Evolutionary conservation across 2,329 filamentous ascomycete genomes (phyloP).

Genomic region (Camillea tinctor): DNA sequence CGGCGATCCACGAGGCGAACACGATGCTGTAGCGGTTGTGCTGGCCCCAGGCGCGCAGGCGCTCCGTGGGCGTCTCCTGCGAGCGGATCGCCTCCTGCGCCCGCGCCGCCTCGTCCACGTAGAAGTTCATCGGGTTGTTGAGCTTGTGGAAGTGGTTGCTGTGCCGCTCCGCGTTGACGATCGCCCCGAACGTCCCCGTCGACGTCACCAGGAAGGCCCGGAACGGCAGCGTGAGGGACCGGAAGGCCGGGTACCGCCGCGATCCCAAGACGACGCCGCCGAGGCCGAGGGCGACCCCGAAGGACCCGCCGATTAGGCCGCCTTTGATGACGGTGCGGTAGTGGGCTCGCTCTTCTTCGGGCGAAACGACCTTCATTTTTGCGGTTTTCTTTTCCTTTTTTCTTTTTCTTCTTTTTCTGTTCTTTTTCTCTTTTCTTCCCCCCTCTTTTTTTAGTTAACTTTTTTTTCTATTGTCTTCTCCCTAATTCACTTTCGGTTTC

Average conservation of each 20-base stretch:
- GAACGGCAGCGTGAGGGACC: conserved; percentile 82
- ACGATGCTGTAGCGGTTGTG: conserved; percentile 87
- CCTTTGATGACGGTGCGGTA: conserved; percentile 79
- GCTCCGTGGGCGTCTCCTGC: conserved; percentile 57
- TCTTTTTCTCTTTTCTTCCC: conserved; percentile 1
- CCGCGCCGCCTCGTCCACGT: conserved; percentile 62
- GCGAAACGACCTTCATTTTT: conserved; percentile 91
- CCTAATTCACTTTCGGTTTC: too few relatives aligned
- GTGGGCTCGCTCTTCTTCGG: conserved; percentile 87
- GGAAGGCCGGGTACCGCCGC: conserved; percentile 73
- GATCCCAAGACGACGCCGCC: conserved; percentile 67
- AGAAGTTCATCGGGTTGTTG: conserved; percentile 66
- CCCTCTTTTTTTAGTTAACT: neutral
- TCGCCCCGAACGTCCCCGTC: conserved; percentile 78
- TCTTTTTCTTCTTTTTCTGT: conserved; percentile 4
- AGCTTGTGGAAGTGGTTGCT: conserved; percentile 63
- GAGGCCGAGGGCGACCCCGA: conserved; percentile 66
- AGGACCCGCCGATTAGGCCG: conserved; percentile 68
- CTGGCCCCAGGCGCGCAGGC: conserved; percentile 69
- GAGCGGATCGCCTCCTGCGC: conserved; percentile 52
- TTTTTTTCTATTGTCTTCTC: too few relatives aligned
- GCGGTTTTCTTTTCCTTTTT: conserved; percentile 14
- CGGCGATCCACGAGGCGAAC: conserved; percentile 75
- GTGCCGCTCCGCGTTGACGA: conserved; percentile 79
- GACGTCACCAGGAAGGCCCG: conserved; percentile 87